A percentile compares a stretch with the other conserved stretches of the same genome.
Conservation (phyloP, 129 eudicot species). For the Pulicaria dysenterica region DNA sequence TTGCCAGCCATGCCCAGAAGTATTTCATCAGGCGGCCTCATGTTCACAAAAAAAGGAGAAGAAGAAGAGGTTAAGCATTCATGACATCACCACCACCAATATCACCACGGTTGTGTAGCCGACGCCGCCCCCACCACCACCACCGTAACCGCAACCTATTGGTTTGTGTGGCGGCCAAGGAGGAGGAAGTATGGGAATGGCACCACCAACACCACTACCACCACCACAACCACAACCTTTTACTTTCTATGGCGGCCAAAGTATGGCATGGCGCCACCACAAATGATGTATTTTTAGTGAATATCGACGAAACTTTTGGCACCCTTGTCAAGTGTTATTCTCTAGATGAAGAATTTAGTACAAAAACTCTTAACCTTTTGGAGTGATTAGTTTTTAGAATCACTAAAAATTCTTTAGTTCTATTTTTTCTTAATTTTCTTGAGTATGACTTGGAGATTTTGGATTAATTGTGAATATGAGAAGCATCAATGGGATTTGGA, state of each 20-base stretch:
- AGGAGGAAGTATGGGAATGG: not conserved
- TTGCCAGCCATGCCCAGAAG: conserved; percentile 14
- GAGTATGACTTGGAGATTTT: not conserved
- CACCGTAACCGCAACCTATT: not conserved
- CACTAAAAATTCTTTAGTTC: no score
- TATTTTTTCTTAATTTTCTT: no score
- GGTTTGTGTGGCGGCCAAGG: not conserved
- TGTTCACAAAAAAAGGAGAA: not conserved
- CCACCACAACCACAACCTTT: not conserved
- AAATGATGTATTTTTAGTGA: no score
- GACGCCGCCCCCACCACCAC: not conserved
- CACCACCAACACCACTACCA: no score
- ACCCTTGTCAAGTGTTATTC: no score
- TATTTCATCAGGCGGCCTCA: conserved; percentile 8
- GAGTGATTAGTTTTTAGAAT: no score
- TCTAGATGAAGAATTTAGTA: no score
- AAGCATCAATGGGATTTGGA: not conserved
- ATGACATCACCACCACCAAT: conserved; percentile 9
- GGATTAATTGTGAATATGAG: not conserved
- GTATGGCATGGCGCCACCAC: no score
- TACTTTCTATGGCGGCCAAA: no score
- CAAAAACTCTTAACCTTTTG: no score
- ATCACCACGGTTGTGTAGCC: not conserved
- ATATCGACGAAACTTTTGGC: no score
- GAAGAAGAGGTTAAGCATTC: conserved; percentile 13